Evolutionary conservation across 768 basidiomycete species (phyloP).

Genomic region (Tulasnella sp.): DNA sequence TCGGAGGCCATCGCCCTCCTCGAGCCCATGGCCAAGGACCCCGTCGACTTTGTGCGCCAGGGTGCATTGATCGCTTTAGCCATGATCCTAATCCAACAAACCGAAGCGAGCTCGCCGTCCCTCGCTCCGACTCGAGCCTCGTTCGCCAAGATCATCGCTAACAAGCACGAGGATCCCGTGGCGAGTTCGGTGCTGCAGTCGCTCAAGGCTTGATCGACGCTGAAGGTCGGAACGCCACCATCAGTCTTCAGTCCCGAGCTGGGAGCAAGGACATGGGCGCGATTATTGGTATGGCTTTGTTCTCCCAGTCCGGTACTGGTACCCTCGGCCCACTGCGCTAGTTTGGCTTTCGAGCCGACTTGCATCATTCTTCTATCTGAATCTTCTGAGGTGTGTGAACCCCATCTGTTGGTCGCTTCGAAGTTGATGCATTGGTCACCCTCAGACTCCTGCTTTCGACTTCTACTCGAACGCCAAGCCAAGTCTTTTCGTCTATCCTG

Average conservation of each 20-base stretch:
- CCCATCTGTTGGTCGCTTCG: conserved; percentile 8
- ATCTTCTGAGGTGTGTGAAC: conserved; percentile 61
- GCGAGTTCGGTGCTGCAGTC: conserved; percentile 94
- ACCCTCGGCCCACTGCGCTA: conserved; percentile 99
- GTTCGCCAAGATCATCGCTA: conserved; percentile 78
- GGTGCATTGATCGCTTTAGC: conserved; percentile 92
- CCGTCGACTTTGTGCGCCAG: conserved; percentile 97
- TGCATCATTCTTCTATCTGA: conserved; percentile 85
- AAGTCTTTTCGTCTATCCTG: conserved; percentile 85
- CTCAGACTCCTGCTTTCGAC: too few species aligned
- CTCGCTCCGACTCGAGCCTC: conserved; percentile 68
- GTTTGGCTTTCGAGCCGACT: conserved; percentile 91
- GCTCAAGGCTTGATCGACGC: conserved; percentile 97
- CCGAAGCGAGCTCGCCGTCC: too few species aligned
- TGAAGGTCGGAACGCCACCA: conserved; percentile 91
- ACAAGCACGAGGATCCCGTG: conserved; percentile 99
- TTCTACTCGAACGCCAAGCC: conserved; percentile 87
- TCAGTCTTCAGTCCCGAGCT: too few species aligned
- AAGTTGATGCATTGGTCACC: conserved; percentile 59
- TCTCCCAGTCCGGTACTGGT: conserved; percentile 99
- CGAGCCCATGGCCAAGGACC: conserved; percentile 96
- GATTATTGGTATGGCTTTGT: conserved; percentile 92
- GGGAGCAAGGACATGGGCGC: conserved; percentile 94
- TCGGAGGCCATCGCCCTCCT: too few species aligned
- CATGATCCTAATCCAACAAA: conserved; percentile 93